phyloP scores from a whole-genome alignment of 352 stramenopile species.

The Globisporangium yorkense region DNA sequence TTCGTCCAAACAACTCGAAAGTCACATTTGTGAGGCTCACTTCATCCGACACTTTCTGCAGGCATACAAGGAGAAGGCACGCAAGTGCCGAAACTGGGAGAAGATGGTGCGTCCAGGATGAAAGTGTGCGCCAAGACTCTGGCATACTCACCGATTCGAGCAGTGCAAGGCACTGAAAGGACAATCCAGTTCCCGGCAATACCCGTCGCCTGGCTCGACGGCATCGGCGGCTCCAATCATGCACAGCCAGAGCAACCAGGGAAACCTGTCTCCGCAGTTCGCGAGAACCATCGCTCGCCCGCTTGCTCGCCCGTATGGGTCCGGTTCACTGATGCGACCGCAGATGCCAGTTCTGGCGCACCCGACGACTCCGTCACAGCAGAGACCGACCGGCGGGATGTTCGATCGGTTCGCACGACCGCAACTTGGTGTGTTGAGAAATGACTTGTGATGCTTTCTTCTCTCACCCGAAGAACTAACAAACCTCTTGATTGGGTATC shows the following conservation, averaged over 20 bases:
- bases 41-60: slow-evolving; percentile 13
- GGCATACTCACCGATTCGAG: slow-evolving; percentile 3
- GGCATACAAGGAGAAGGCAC: slow-evolving; percentile 85
- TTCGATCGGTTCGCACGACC: slow-evolving; percentile 64
- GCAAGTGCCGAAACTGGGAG: slow-evolving; percentile 85
- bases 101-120: slow-evolving; percentile 59
- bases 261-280: slow-evolving; percentile 39
- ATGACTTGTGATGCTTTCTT: neutral
- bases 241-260: slow-evolving; percentile 23
- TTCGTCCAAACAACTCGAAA: slow-evolving; percentile 4
- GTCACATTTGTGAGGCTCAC: neutral
- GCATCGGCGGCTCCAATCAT: slow-evolving; percentile 27
- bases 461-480: slow-evolving; percentile 2
- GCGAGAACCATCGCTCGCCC: slow-evolving; percentile 33
- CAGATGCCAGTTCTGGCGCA: slow-evolving; percentile 18
- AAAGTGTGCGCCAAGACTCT: neutral
- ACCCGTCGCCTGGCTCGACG: slow-evolving; percentile 54
- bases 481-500: neutral
- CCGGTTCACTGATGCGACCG: slow-evolving; percentile 16
- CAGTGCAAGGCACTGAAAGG: slow-evolving; percentile 72
- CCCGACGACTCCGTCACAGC: slow-evolving; percentile 32
- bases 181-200: slow-evolving; percentile 38
- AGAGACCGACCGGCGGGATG: slow-evolving; percentile 39
- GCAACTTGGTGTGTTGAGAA: slow-evolving; percentile 31
- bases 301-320: slow-evolving; percentile 24